Evolutionary conservation across 2,329 filamentous ascomycete genomes (phyloP).

Genomic region (Penicillium sp.): DNA sequence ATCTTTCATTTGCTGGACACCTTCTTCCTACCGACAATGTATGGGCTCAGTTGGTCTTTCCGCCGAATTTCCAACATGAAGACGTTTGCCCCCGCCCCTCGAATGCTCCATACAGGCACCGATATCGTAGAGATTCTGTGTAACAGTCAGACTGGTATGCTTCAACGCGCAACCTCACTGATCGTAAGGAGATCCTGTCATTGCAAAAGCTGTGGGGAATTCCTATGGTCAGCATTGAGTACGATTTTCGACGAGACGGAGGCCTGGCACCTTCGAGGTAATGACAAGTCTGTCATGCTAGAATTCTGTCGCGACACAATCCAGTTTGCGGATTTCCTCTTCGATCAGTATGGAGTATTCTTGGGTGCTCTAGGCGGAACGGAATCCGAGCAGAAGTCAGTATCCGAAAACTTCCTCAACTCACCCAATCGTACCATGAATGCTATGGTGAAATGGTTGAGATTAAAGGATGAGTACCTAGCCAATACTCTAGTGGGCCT

Average conservation of each 20-base stretch:
- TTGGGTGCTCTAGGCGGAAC: slow-evolving; percentile 64
- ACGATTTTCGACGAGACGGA: slow-evolving; percentile 82
- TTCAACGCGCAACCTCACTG: slow-evolving; percentile 57
- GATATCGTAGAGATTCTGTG: slow-evolving; percentile 65
- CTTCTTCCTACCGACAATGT: slow-evolving; percentile 57
- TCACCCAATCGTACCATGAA: slow-evolving; percentile 65
- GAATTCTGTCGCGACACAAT: slow-evolving; percentile 94
- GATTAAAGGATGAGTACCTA: slow-evolving; percentile 83
- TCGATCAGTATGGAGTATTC: slow-evolving; percentile 82
- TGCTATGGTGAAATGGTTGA: slow-evolving; percentile 79
- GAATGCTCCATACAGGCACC: slow-evolving; percentile 60
- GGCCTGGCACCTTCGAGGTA: slow-evolving; percentile 68
- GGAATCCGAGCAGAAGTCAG: slow-evolving; percentile 39
- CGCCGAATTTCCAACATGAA: slow-evolving; percentile 56
- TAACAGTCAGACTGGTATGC: slow-evolving; percentile 61
- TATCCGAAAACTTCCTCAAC: slow-evolving; percentile 59
- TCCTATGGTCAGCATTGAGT: slow-evolving; percentile 77
- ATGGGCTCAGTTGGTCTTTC: slow-evolving; percentile 57
- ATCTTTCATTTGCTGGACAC: slow-evolving; percentile 60
- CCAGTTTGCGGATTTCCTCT: slow-evolving; percentile 83
- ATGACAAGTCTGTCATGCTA: slow-evolving; percentile 77
- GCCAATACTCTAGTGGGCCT: slow-evolving; percentile 78
- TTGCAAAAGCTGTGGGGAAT: slow-evolving; percentile 79
- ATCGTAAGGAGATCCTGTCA: slow-evolving; percentile 61
- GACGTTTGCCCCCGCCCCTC: slow-evolving; percentile 60